Conservation (phyloP, 2,329 filamentous ascomycete genomes). For the Neocatenulostroma microsporum region DNA sequence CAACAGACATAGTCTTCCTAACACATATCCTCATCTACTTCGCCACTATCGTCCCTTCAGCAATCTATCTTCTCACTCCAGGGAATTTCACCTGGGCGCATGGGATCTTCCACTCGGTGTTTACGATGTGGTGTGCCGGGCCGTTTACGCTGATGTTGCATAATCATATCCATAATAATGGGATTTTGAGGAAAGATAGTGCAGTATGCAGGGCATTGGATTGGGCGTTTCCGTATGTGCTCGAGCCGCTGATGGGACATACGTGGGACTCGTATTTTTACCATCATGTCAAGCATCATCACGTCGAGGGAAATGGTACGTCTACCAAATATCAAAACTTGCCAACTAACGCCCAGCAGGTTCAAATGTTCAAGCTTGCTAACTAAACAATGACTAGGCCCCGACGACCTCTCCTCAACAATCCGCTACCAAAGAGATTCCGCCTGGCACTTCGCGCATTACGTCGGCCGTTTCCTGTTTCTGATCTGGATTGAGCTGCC, state of each 20-base stretch:
- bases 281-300: slow-evolving; percentile 80
- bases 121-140: slow-evolving; percentile 62
- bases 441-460: slow-evolving; percentile 57
- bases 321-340: too few species aligned
- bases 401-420: slow-evolving; percentile 66
- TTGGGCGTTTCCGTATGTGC: slow-evolving; percentile 60
- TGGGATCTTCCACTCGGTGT: slow-evolving; percentile 56
- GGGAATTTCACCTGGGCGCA: slow-evolving; percentile 58
- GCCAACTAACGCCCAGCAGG: too few species aligned
- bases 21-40: slow-evolving; percentile 69
- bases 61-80: slow-evolving; percentile 55
- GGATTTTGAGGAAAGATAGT: slow-evolving; percentile 45
- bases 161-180: slow-evolving; percentile 73
- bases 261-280: slow-evolving; percentile 82
- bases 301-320: slow-evolving; percentile 62
- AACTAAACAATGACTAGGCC: too few species aligned
- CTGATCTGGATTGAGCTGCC: slow-evolving; percentile 69
- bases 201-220: slow-evolving; percentile 49
- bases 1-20: slow-evolving; percentile 69
- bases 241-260: slow-evolving; percentile 71
- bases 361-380: too few species aligned
- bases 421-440: slow-evolving; percentile 68
- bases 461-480: slow-evolving; percentile 65
- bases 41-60: slow-evolving; percentile 61
- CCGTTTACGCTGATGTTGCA: slow-evolving; percentile 76